Percentiles rank a stretch among this genome's conserved stretches.
Conservation (phyloP, 1,284 basidiomycete genomes). For the Testicularia cyperi region DNA sequence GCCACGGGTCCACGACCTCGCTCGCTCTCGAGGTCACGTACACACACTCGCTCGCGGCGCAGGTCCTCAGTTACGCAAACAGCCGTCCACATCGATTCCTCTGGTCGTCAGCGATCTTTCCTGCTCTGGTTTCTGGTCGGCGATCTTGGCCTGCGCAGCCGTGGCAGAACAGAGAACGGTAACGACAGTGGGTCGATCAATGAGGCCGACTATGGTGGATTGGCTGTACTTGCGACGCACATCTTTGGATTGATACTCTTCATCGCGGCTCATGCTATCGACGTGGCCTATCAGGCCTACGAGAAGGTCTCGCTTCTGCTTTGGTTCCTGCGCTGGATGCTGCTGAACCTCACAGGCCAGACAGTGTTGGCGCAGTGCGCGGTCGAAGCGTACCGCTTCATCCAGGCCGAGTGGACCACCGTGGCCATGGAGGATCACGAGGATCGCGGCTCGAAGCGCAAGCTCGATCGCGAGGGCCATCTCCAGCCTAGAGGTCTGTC, state of each 20-base stretch:
- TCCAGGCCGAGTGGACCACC: conserved; percentile 53
- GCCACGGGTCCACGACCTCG: no score
- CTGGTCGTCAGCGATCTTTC: conserved; percentile 35
- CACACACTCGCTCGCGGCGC: neutral
- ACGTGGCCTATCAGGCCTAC: conserved; percentile 33
- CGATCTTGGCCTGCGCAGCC: conserved; percentile 39
- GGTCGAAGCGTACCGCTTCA: conserved; percentile 49
- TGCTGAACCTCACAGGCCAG: conserved; percentile 49
- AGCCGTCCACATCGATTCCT: conserved; percentile 17
- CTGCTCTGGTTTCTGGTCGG: conserved; percentile 49
- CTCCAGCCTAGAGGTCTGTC: conserved; percentile 41
- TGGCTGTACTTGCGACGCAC: conserved; percentile 15
- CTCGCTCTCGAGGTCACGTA: no score
- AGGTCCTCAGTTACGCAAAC: conserved; percentile 1
- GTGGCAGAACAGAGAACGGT: neutral
- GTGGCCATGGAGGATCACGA: conserved; percentile 57
- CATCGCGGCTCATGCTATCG: conserved; percentile 50
- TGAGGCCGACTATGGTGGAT: conserved; percentile 18
- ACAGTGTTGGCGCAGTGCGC: conserved; percentile 52
- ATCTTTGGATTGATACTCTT: conserved; percentile 48
- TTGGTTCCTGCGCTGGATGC: conserved; percentile 55
- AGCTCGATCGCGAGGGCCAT: conserved; percentile 2
- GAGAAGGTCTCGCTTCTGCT: conserved; percentile 29
- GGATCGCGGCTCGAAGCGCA: conserved; percentile 23
- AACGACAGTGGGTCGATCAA: neutral